Evolutionary conservation across 2,329 filamentous ascomycete genomes (phyloP).

Genomic region (Xylaria multiplex): DNA sequence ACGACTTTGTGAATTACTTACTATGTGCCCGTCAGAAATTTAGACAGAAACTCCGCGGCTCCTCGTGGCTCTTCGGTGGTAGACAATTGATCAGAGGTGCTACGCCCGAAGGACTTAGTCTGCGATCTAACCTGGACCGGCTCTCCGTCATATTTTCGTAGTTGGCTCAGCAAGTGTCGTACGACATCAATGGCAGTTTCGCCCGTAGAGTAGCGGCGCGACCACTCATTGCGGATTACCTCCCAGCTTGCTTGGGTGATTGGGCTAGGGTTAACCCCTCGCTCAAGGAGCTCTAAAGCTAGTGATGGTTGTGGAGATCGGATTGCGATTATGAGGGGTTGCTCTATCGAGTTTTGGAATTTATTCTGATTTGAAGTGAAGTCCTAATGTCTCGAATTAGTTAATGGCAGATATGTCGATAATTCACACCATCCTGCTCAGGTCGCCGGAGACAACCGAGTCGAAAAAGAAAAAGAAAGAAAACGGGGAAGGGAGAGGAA

Average conservation of each 20-base stretch:
- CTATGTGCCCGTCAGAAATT: slow-evolving; percentile 66
- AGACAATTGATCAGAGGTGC: background rate
- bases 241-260: slow-evolving; percentile 56
- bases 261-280: slow-evolving; percentile 73
- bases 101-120: slow-evolving; percentile 35
- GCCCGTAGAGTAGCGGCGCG: slow-evolving; percentile 52
- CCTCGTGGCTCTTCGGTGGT: slow-evolving; percentile 47
- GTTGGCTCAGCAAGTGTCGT: slow-evolving; percentile 58
- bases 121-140: slow-evolving; percentile 38
- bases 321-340: slow-evolving; percentile 74
- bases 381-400: slow-evolving; percentile 29
- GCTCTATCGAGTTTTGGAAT: slow-evolving; percentile 62
- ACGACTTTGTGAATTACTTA: slow-evolving; percentile 13
- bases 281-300: slow-evolving; percentile 67
- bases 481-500: background rate
- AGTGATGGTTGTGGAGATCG: slow-evolving; percentile 59
- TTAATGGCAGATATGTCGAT: background rate
- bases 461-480: background rate
- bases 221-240: slow-evolving; percentile 50
- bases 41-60: slow-evolving; percentile 64
- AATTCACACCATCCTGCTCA: background rate
- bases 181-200: slow-evolving; percentile 70
- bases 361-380: slow-evolving; percentile 59
- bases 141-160: slow-evolving; percentile 59
- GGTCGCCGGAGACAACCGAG: background rate